These are phyloP conservation scores for Xerocomus alliaceus DNA, from an alignment of 1,284 basidiomycete species.

Conservation along the genomic window DNA sequence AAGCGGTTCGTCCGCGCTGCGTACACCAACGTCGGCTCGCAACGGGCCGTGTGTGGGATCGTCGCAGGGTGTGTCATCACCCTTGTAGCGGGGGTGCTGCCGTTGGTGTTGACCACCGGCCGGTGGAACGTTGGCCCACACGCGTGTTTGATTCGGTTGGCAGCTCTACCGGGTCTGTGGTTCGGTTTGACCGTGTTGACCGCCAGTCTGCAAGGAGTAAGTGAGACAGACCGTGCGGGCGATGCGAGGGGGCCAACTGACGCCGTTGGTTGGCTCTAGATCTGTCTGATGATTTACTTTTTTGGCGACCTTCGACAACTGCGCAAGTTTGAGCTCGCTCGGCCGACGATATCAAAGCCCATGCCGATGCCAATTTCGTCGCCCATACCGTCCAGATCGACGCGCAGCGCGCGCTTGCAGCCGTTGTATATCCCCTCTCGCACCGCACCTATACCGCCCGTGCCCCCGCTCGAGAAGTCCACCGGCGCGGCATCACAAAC, in stretches of 20 bases:
- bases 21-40: constrained; percentile 77
- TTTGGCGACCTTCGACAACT: constrained; percentile 83
- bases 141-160: constrained; percentile 63
- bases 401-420: neutral
- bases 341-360: constrained; percentile 65
- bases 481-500: neutral
- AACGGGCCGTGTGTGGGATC: constrained; percentile 71
- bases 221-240: constrained; percentile 1
- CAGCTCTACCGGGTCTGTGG: constrained; percentile 72
- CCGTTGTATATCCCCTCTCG: constrained; percentile 21
- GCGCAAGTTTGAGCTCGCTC: constrained; percentile 74
- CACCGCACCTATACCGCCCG: neutral
- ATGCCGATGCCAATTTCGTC: constrained; percentile 37
- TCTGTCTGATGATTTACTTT: constrained; percentile 74
- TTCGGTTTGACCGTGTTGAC: constrained; percentile 68
- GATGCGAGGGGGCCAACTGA: neutral
- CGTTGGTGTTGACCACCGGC: constrained; percentile 36
- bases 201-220: constrained; percentile 68
- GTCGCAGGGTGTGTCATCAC: constrained; percentile 58
- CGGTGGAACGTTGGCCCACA: constrained; percentile 56
- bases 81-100: constrained; percentile 45
- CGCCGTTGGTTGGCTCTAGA: no score
- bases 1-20: constrained; percentile 72
- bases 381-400: constrained; percentile 11
- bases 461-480: constrained; percentile 16